Evolutionary conservation across 768 basidiomycete genomes (phyloP).

Genomic region (Lactarius evosmus): DNA sequence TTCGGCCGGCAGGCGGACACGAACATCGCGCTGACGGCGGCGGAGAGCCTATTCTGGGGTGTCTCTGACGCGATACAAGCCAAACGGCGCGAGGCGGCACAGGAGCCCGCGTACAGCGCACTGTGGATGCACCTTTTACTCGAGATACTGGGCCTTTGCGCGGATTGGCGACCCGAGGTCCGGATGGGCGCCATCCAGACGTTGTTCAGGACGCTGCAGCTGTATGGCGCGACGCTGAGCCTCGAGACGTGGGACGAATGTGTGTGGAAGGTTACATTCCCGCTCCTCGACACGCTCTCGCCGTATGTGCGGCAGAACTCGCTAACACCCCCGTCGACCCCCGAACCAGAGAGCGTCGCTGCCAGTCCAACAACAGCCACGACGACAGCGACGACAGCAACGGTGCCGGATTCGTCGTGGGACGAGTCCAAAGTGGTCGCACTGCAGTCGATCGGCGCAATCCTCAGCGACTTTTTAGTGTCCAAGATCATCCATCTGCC

Average conservation of each 20-base stretch:
- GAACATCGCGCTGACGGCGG: conserved; percentile 92
- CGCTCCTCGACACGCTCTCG: conserved; percentile 71
- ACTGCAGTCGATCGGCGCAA: conserved; percentile 75
- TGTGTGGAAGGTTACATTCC: conserved; percentile 89
- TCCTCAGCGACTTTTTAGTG: conserved; percentile 77
- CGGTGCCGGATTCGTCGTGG: conserved; percentile 51
- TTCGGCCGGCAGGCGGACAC: conserved; percentile 93
- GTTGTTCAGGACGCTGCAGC: conserved; percentile 87
- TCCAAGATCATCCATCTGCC: conserved; percentile 69
- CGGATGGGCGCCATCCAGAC: conserved; percentile 94
- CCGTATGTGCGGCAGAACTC: conserved; percentile 46
- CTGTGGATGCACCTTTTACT: conserved; percentile 93
- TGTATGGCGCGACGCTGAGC: conserved; percentile 86
- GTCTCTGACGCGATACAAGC: conserved; percentile 94
- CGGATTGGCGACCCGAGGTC: conserved; percentile 82
- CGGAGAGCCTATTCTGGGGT: conserved; percentile 91
- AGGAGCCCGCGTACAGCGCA: conserved; percentile 69
- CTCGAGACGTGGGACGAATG: conserved; percentile 85
- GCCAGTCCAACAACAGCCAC: not conserved
- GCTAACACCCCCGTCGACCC: conserved; percentile 16
- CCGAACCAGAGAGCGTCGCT: conserved; percentile 18
- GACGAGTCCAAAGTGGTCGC: conserved; percentile 88
- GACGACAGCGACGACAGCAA: not conserved
- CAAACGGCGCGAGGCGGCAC: conserved; percentile 62
- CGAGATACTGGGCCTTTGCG: conserved; percentile 79